phyloP scores from a whole-genome alignment of 2,329 filamentous ascomycete genomes.

The Paecilomyces sp. region DNA sequence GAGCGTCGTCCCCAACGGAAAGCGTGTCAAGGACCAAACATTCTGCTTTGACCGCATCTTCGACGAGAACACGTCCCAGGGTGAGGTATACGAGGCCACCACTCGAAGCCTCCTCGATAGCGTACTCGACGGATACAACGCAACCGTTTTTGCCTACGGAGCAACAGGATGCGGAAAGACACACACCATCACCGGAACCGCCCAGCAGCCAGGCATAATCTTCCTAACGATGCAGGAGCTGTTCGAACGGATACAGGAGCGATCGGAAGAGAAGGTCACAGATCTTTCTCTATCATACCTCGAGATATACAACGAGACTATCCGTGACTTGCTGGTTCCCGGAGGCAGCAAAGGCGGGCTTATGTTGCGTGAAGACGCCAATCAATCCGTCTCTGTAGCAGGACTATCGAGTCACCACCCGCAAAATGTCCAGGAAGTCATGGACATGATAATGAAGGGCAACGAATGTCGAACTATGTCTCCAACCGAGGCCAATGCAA shows the following conservation, averaged over 20 bases:
- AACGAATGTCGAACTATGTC: constrained; percentile 95
- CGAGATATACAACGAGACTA: constrained; percentile 99
- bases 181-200: constrained; percentile 89
- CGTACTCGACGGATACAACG: constrained; percentile 95
- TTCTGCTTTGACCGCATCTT: constrained; percentile 97
- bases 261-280: constrained; percentile 76
- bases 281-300: constrained; percentile 91
- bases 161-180: constrained; percentile 98
- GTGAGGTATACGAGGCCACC: constrained; percentile 90
- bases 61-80: constrained; percentile 87
- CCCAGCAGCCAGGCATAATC: constrained; percentile 92
- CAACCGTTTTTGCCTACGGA: constrained; percentile 96
- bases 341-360: constrained; percentile 74
- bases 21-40: constrained; percentile 93
- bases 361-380: constrained; percentile 90
- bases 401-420: constrained; percentile 89
- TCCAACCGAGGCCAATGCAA: constrained; percentile 93
- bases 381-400: constrained; percentile 84
- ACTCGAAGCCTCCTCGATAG: constrained; percentile 86
- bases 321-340: constrained; percentile 86
- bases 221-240: constrained; percentile 99
- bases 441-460: constrained; percentile 97
- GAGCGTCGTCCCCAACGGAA: constrained; percentile 74
- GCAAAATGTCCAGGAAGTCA: constrained; percentile 87
- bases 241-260: constrained; percentile 89